Conservation (phyloP, 495 filamentous ascomycete genomes). For the Penicillium maclennaniae region DNA sequence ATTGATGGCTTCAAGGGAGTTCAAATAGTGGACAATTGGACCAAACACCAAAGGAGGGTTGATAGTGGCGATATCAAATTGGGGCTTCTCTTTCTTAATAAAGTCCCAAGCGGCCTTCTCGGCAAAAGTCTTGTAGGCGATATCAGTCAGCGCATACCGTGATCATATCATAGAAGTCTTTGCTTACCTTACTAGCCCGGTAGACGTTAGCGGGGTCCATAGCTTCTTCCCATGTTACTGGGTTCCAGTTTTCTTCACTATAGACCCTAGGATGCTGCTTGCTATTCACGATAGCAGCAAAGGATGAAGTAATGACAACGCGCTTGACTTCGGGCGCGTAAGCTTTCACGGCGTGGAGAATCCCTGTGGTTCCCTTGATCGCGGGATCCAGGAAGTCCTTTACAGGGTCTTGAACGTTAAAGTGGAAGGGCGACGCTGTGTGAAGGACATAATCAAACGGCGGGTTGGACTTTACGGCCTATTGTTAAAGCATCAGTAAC, state of each 20-base stretch:
- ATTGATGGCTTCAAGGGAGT: slow-evolving; percentile 63
- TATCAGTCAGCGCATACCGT: not conserved
- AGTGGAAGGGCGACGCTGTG: slow-evolving; percentile 85
- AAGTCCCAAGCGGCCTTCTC: slow-evolving; percentile 82
- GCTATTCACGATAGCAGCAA: slow-evolving; percentile 66
- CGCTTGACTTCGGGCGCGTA: slow-evolving; percentile 73
- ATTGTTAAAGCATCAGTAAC: not conserved
- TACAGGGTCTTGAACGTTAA: slow-evolving; percentile 63
- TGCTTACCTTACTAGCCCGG: slow-evolving; percentile 57
- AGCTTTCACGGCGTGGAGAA: slow-evolving; percentile 72
- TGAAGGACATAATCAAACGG: slow-evolving; percentile 85
- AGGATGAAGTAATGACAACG: slow-evolving; percentile 83
- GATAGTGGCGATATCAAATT: slow-evolving; percentile 71
- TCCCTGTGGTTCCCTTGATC: slow-evolving; percentile 76
- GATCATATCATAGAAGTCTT: not conserved
- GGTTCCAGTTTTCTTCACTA: slow-evolving; percentile 78
- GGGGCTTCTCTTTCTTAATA: slow-evolving; percentile 71
- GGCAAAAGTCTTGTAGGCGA: slow-evolving; percentile 39
- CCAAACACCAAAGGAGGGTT: slow-evolving; percentile 70
- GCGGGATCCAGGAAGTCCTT: slow-evolving; percentile 84
- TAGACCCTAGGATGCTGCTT: slow-evolving; percentile 54
- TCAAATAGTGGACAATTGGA: slow-evolving; percentile 62
- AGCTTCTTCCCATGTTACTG: slow-evolving; percentile 68
- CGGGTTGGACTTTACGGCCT: slow-evolving; percentile 63
- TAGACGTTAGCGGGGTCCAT: slow-evolving; percentile 58